These are phyloP conservation scores for Mycena citricolor DNA, from an alignment of 1,284 basidiomycete genomes.

Conservation along the genomic window DNA sequence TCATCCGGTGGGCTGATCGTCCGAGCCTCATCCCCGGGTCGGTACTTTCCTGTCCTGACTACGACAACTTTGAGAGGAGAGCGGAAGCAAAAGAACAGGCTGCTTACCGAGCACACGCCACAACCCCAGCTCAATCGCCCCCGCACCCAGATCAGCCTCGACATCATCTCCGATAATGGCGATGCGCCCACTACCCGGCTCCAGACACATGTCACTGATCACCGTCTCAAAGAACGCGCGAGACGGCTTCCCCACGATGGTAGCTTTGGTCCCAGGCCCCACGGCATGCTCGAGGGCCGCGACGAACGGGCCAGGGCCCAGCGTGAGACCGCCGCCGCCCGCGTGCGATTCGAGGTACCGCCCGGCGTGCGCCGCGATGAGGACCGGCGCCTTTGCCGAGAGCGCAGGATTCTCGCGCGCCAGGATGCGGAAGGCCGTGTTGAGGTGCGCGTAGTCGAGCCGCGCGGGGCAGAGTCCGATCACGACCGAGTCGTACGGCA, in stretches of 20 bases:
- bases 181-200: conserved; percentile 35
- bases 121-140: conserved; percentile 58
- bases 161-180: conserved; percentile 70
- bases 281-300: conserved; percentile 57
- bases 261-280: conserved; percentile 44
- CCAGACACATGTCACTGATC: conserved; percentile 41
- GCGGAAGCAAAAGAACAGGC: not conserved
- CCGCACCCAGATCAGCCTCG: conserved; percentile 61
- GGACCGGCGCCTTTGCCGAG: conserved; percentile 21
- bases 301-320: conserved; percentile 74
- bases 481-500: conserved; percentile 60
- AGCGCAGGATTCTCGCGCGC: conserved; percentile 6
- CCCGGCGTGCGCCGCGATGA: conserved; percentile 61
- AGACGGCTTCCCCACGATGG: conserved; percentile 64
- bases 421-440: conserved; percentile 67
- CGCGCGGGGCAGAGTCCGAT: conserved; percentile 58
- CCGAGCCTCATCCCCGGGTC: conserved; percentile 52
- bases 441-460: conserved; percentile 58
- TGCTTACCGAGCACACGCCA: conserved; percentile 58
- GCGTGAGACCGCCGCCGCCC: conserved; percentile 44
- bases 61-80: conserved; percentile 1
- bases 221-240: conserved; percentile 59
- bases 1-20: conserved; percentile 46
- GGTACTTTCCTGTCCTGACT: conserved; percentile 69
- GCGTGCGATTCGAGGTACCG: conserved; percentile 47